A percentile compares a stretch with the other conserved stretches of the same genome.
phyloP scores from a whole-genome alignment of 176 grass and related monocot species.

The Zizania latifolia region DNA sequence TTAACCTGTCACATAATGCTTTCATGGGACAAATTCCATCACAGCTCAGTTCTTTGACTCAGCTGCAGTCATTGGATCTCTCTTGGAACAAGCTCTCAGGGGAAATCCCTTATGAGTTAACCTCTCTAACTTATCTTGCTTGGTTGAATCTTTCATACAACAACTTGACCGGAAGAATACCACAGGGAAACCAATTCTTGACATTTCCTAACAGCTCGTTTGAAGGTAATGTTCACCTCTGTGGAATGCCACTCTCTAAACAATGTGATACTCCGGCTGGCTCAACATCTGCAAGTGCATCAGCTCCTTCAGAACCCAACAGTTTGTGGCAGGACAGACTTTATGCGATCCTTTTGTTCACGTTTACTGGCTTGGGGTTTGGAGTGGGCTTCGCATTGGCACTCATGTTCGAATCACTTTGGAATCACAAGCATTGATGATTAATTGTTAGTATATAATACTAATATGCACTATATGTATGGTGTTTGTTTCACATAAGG shows the following conservation, averaged over 20 bases:
- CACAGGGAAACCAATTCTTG: neutral
- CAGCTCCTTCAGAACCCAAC: neutral
- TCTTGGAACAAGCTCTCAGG: constrained; percentile 25
- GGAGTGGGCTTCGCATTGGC: too few relatives aligned
- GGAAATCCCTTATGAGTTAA: neutral
- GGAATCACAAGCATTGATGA: too few relatives aligned
- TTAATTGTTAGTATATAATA: too few relatives aligned
- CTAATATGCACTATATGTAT: too few relatives aligned
- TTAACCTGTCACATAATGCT: constrained; percentile 11
- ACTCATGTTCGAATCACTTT: too few relatives aligned
- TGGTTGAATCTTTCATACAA: constrained; percentile 32
- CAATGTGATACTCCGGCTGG: too few relatives aligned
- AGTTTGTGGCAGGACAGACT: neutral
- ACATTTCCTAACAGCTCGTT: neutral
- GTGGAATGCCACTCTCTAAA: neutral
- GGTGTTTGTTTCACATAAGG: too few relatives aligned
- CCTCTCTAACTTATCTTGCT: constrained; percentile 23
- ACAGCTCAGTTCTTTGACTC: neutral
- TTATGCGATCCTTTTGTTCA: neutral
- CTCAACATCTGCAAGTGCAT: neutral
- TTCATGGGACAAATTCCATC: neutral
- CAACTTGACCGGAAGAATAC: constrained; percentile 18
- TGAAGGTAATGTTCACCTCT: neutral
- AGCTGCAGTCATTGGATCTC: constrained; percentile 30
- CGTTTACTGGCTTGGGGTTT: too few relatives aligned